Conservation (phyloP, 2,329 filamentous ascomycete species). For the Myriosclerotinia duriaeana region DNA sequence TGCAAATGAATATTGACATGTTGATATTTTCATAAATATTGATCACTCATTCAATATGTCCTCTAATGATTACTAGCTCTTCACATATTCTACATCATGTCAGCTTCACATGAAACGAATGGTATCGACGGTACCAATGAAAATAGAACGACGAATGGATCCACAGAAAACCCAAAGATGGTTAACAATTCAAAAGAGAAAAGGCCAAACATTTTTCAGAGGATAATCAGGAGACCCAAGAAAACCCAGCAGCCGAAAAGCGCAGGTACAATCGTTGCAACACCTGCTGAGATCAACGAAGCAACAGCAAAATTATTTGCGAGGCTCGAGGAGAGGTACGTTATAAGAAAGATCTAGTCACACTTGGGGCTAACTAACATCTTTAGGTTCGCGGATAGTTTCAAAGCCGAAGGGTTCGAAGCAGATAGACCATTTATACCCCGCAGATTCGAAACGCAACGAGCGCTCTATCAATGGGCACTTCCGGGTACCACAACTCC, state of each 20-base stretch:
- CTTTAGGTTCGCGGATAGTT: constrained; percentile 6
- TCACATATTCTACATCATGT: constrained; percentile 9
- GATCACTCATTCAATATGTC: not conserved
- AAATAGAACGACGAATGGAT: not conserved
- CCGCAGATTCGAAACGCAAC: constrained; percentile 20
- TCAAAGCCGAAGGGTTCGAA: constrained; percentile 13
- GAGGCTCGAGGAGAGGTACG: constrained; percentile 12
- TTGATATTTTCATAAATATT: constrained; percentile 1
- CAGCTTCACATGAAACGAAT: not conserved
- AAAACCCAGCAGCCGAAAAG: not conserved
- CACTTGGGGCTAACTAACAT: not conserved
- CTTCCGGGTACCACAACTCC: constrained; percentile 18
- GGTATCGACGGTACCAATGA: not conserved
- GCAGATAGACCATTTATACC: constrained; percentile 6
- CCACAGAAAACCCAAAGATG: not conserved
- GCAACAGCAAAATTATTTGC: constrained; percentile 12
- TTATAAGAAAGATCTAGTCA: no score
- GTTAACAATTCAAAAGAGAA: not conserved
- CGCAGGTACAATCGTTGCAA: not conserved
- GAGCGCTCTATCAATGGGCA: constrained; percentile 22
- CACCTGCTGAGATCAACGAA: constrained; percentile 16
- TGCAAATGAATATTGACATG: constrained; percentile 15
- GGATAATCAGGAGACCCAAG: constrained; percentile 12
- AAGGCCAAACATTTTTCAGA: constrained; percentile 17
- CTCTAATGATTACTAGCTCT: not conserved